Evolutionary conservation across 2,329 filamentous ascomycete species (phyloP), one percentile per base, ranked within the genome.

Genomic region (Xylariales sp.): DNA sequence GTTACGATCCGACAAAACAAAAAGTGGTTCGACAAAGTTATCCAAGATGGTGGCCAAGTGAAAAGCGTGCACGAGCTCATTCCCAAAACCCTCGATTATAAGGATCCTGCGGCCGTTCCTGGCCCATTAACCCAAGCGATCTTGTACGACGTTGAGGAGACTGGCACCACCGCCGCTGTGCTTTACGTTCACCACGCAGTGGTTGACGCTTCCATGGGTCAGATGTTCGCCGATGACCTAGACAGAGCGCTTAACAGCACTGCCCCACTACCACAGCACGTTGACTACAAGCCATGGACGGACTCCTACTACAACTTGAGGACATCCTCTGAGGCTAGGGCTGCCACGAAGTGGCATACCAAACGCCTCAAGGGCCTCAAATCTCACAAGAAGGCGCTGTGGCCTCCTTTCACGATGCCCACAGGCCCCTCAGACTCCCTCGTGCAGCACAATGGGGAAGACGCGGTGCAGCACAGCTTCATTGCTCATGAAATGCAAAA

Each of bases 261-360:
- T 6, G 7, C 38, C 42, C 40, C 28, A 16, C 37, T 48, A 10
- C 38, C 33, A 3, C 30, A 37, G 6, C 44, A 48, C 31, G 29
- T 43, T n/a, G 46, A 48, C 11, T 48, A 42, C 16, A 42, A 46
- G 30, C 28, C 42, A 6, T 48, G 46, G 46, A 44, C 46, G 5
- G 44, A 48, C 35, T 40, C 44, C 2, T 47, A 43, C 40, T 42
- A 40, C 34, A 45, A 40, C 30, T 39, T 36, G 25, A 35, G 37
- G 8, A 38, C 29, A 6, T 40, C 38, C 4, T 30, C 29, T 12
- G 37, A 40, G 20, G 44, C 46, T n/a, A 40, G 38, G 13, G 37
- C 36, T 2, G 40, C 46, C 5, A 30, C 37, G 2, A 41, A 42
- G 6, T 47, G 45, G 40, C 46, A 48, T 14, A 36, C 37, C 5